phyloP scores from a whole-genome alignment of 2,329 filamentous ascomycete genomes.

The Colletotrichum simmondsii region DNA sequence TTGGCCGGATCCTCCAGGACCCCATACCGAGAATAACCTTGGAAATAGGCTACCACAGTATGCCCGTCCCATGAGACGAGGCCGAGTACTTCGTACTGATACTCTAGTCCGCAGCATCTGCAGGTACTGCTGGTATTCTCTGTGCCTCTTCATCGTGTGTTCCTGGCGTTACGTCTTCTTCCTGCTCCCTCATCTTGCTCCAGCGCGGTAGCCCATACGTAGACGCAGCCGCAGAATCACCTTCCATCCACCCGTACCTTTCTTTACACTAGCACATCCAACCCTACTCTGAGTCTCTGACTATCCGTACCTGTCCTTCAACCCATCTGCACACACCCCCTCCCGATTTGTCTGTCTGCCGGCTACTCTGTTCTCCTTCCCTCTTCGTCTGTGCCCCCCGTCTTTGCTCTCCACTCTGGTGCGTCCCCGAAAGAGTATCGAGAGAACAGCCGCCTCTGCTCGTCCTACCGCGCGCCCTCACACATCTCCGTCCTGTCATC shows the following conservation, averaged over 20 bases:
- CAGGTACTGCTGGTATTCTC: not conserved
- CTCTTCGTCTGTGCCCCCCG: constrained; percentile 15
- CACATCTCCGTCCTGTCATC: constrained; percentile 30
- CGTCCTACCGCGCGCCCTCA: constrained; percentile 15
- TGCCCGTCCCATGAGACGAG: not conserved
- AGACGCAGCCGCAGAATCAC: constrained; percentile 12
- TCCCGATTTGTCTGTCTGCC: constrained; percentile 11
- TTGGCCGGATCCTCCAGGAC: not conserved
- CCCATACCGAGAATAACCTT: not conserved
- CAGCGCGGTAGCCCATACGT: constrained; percentile 19
- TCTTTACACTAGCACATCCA: not conserved
- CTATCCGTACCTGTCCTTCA: not conserved
- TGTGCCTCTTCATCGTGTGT: not conserved
- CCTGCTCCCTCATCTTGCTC: not conserved
- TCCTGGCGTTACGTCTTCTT: not conserved
- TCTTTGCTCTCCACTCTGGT: constrained; percentile 16
- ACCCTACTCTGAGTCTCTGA: no score
- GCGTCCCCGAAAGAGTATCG: constrained; percentile 13
- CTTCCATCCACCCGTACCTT: not conserved
- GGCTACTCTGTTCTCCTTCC: constrained; percentile 6
- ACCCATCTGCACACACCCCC: not conserved
- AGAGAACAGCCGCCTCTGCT: constrained; percentile 11
- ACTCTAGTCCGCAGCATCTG: not conserved
- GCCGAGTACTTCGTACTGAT: not conserved
- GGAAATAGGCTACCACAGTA: not conserved